phyloP scores from a whole-genome alignment of 176 grass and related monocot genomes.

The Alloteropsis semialata region DNA sequence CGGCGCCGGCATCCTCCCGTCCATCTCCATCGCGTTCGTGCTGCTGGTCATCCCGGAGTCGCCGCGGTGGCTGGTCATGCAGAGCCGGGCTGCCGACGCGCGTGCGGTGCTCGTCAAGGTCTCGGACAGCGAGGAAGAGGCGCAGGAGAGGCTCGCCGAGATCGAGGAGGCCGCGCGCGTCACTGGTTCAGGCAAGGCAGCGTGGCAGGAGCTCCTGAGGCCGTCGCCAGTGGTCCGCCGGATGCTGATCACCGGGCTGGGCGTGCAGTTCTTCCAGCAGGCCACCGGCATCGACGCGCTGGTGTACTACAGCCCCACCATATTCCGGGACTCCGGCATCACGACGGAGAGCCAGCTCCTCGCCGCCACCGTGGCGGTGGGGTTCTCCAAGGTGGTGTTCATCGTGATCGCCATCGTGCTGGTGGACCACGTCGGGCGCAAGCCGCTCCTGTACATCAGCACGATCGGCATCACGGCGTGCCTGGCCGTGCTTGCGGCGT shows the following conservation, averaged over 20 bases:
- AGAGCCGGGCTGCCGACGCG: conserved; percentile 31
- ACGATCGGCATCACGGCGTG: conserved; percentile 67
- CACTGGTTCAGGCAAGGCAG: not conserved
- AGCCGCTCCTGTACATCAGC: conserved; percentile 68
- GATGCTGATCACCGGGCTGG: conserved; percentile 56
- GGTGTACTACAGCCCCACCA: conserved; percentile 73
- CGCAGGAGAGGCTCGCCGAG: conserved; percentile 45
- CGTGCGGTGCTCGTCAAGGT: conserved; percentile 53
- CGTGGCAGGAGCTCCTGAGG: conserved; percentile 48
- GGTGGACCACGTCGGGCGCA: conserved; percentile 55
- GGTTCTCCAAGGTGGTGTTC: conserved; percentile 63
- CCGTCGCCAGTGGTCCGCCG: conserved; percentile 54
- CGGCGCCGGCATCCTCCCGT: conserved; percentile 61
- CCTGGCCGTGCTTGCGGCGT: conserved; percentile 44
- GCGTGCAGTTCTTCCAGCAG: conserved; percentile 79
- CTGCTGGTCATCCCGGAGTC: conserved; percentile 73
- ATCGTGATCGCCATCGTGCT: conserved; percentile 62
- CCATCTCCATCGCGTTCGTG: conserved; percentile 57
- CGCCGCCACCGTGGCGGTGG: conserved; percentile 62
- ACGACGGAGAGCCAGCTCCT: conserved; percentile 48
- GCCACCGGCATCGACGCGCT: conserved; percentile 66
- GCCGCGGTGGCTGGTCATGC: conserved; percentile 73
- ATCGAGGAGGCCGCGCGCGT: conserved; percentile 48
- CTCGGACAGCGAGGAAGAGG: conserved; percentile 39
- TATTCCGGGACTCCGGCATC: conserved; percentile 67